Evolutionary conservation across 345 rosid genomes (phyloP), one percentile per base, ranked within the genome.

Genomic region (Leavenworthia alabamica): DNA sequence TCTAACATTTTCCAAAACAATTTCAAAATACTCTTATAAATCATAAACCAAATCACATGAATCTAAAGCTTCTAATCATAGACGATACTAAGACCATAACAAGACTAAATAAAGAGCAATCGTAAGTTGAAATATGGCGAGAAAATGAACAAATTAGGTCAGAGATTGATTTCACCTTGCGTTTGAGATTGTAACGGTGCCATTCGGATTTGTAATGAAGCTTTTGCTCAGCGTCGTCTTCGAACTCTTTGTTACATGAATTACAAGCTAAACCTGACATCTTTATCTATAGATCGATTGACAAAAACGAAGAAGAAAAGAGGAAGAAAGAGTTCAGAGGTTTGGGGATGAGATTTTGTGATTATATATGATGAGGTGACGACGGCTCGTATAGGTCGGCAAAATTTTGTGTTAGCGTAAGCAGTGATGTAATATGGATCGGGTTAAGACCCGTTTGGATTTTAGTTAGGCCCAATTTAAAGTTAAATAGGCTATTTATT

Each of bases 111-210:
- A 60, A 17, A 13, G 19, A 11, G 22, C 5, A 31, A 40, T 4
- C 9, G 3, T 55, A 3, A 39, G 27, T 13, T 20, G 1, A 5
- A 2, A 36, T 37, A 0, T 9, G 46, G 37, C 37, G 33, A 46
- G 33, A 20, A 7, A 46, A 43, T 2, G 4, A 24, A 47, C 33
- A 47, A 31, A 32, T 49, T 62, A 39, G 16, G 57, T 35, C 4
- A 3, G 5, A 41, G 43, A 62, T 22, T 36, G 51, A 20, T 2
- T 27, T 32, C 1, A 90, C 98, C 96, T 92, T 89, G 82, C 97
- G 98, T 68, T 92, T 92, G 77, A 89, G 89, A 75, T 86, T 89
- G 83, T 92, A 92, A 64, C 98, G 94, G 78, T 92, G 97, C 98
- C 98, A 92, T 44, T 92, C 98, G 59, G 98, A 89, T 68, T 80